Evolutionary conservation across 495 filamentous ascomycete species (phyloP).

Genomic region (Penicillium steckii): DNA sequence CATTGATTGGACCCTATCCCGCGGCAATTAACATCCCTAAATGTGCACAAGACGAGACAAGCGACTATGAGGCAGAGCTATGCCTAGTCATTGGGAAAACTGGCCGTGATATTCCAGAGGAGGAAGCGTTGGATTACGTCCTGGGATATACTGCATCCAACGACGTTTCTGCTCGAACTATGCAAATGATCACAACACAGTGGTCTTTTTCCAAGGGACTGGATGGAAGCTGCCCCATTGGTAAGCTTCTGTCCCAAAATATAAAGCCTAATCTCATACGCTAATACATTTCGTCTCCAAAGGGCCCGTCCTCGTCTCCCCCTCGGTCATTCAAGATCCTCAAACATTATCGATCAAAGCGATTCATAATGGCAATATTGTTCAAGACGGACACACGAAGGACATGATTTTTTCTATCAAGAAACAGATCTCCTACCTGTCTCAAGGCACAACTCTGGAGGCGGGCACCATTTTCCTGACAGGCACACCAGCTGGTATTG

Average conservation of each 20-base stretch:
- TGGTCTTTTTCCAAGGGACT: conserved; percentile 48
- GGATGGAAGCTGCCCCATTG: conserved; percentile 34
- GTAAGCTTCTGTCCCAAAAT: conserved; percentile 4
- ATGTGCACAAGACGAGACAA: conserved; percentile 42
- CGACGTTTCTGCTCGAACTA: conserved; percentile 38
- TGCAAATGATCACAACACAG: conserved; percentile 34
- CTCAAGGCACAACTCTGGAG: conserved; percentile 42
- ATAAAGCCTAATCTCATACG: neutral
- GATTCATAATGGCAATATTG: conserved; percentile 8
- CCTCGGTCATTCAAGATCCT: conserved; percentile 29
- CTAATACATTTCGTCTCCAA: conserved; percentile 1
- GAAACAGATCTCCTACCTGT: conserved; percentile 33
- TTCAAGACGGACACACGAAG: conserved; percentile 16
- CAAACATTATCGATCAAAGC: conserved; percentile 10
- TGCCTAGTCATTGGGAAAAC: conserved; percentile 39
- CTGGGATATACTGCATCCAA: conserved; percentile 42
- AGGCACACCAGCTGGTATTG: conserved; percentile 41
- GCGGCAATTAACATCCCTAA: conserved; percentile 42
- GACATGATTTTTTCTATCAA: conserved; percentile 36
- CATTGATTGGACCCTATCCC: conserved; percentile 42
- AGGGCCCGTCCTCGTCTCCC: conserved; percentile 40
- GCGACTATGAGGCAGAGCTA: conserved; percentile 50
- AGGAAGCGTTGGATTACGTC: conserved; percentile 41
- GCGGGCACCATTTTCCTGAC: conserved; percentile 40
- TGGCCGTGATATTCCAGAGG: conserved; percentile 38